phyloP scores from a whole-genome alignment of 768 basidiomycete genomes.

The Pulveroboletus sp. region DNA sequence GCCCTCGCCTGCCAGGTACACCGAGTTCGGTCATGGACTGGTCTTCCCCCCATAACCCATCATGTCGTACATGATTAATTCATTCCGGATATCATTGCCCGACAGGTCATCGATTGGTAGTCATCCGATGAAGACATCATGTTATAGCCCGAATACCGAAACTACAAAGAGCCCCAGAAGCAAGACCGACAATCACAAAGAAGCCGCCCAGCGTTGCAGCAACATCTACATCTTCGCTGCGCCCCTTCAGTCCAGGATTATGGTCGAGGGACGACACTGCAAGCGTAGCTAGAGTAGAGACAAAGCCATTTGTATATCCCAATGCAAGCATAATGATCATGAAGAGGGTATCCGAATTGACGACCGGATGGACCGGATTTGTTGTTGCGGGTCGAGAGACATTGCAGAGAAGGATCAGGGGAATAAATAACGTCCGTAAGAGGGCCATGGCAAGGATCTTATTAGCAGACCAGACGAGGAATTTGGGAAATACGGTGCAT shows the following conservation, averaged over 20 bases:
- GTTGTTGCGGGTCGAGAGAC: slow-evolving; percentile 45
- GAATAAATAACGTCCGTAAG: slow-evolving; percentile 75
- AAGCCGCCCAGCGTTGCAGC: slow-evolving; percentile 81
- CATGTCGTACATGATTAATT: no score
- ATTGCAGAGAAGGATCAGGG: slow-evolving; percentile 87
- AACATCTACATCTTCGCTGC: slow-evolving; percentile 74
- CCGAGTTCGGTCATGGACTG: no score
- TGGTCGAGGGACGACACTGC: slow-evolving; percentile 75
- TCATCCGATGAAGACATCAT: slow-evolving; percentile 33
- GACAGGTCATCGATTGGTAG: no score
- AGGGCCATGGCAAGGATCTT: slow-evolving; percentile 61
- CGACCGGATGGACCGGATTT: slow-evolving; percentile 34
- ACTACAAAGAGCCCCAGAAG: slow-evolving; percentile 70
- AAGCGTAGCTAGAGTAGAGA: slow-evolving; percentile 78
- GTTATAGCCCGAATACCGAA: slow-evolving; percentile 71
- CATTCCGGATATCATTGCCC: no score
- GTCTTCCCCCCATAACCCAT: no score
- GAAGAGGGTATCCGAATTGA: slow-evolving; percentile 74
- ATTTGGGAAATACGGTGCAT: slow-evolving; percentile 53
- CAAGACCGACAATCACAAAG: slow-evolving; percentile 71
- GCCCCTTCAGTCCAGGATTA: slow-evolving; percentile 65
- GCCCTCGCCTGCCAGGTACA: no score
- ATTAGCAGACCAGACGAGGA: slow-evolving; percentile 66
- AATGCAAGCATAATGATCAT: slow-evolving; percentile 69
- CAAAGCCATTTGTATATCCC: slow-evolving; percentile 78